Conservation (phyloP, 2,329 filamentous ascomycete species). For the Coniochaeta ligniaria region DNA sequence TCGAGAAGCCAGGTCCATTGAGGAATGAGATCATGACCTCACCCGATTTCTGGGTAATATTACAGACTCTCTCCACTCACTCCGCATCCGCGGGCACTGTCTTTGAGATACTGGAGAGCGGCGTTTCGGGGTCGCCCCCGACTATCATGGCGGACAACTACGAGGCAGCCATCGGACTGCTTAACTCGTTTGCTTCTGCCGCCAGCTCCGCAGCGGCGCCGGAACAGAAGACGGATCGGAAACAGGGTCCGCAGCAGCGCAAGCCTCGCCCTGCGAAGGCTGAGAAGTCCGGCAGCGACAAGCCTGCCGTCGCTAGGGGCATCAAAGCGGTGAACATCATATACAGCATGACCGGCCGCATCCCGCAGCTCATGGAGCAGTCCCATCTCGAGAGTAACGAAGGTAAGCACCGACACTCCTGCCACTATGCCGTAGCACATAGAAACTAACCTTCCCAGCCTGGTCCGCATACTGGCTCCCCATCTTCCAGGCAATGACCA, state of each 20-base stretch:
- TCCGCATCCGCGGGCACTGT: constrained; percentile 67
- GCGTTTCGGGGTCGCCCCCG: constrained; percentile 65
- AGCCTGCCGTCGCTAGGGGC: constrained; percentile 67
- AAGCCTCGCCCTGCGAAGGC: constrained; percentile 36
- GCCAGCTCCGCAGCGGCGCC: constrained; percentile 64
- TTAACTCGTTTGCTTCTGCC: constrained; percentile 84
- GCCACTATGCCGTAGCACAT: background rate
- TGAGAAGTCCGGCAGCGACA: constrained; percentile 51
- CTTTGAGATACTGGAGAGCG: constrained; percentile 78
- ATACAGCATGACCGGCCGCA: constrained; percentile 72
- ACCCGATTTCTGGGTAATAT: constrained; percentile 92
- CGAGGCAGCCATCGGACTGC: constrained; percentile 71
- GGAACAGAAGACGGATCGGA: constrained; percentile 60
- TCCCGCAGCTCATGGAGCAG: constrained; percentile 82
- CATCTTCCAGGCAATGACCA: constrained; percentile 80
- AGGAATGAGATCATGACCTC: constrained; percentile 92
- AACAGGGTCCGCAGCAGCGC: constrained; percentile 11
- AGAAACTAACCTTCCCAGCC: constrained; percentile 42
- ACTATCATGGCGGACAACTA: constrained; percentile 95
- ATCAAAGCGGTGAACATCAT: constrained; percentile 76
- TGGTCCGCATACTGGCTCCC: constrained; percentile 98
- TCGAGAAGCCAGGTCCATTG: constrained; percentile 68
- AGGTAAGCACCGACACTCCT: constrained; percentile 38
- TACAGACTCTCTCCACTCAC: constrained; percentile 66
- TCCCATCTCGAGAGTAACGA: constrained; percentile 85